Evolutionary conservation across 768 basidiomycete genomes (phyloP).

Genomic region (Lentinula lateritia): DNA sequence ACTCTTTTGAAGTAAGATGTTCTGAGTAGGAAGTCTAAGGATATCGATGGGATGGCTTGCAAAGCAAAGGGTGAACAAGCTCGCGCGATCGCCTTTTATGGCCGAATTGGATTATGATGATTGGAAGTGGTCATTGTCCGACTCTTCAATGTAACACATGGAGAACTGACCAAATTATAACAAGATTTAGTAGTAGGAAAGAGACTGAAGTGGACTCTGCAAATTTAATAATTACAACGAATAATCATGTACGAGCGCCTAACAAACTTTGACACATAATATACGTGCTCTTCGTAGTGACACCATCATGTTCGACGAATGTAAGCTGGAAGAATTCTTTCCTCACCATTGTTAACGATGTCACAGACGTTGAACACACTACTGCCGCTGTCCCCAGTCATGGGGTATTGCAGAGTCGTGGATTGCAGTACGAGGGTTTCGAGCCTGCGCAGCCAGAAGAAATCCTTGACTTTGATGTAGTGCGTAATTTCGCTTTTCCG

Average conservation of each 20-base stretch:
- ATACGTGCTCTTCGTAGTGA: neutral
- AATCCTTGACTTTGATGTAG: conserved; percentile 40
- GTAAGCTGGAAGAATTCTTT: conserved; percentile 30
- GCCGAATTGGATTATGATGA: neutral
- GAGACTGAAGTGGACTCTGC: too few relatives aligned
- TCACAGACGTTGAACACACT: conserved; percentile 85
- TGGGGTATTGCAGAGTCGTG: conserved; percentile 38
- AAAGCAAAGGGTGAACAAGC: neutral
- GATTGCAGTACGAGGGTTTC: conserved; percentile 81
- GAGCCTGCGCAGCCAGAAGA: conserved; percentile 61
- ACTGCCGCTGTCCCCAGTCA: conserved; percentile 40
- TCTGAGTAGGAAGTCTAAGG: neutral
- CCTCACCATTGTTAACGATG: neutral
- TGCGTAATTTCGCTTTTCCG: conserved; percentile 19
- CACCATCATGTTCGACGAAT: conserved; percentile 58
- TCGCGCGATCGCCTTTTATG: neutral
- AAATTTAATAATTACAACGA: too few relatives aligned
- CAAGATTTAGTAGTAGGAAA: too few relatives aligned
- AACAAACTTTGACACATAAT: neutral
- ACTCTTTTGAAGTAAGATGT: too few relatives aligned
- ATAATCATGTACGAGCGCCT: neutral
- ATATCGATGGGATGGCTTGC: neutral
- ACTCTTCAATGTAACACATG: too few relatives aligned
- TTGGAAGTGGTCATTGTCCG: neutral
- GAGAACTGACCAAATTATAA: too few relatives aligned